Conservation (phyloP, 257 asterid species). For the Solanum commersonii region DNA sequence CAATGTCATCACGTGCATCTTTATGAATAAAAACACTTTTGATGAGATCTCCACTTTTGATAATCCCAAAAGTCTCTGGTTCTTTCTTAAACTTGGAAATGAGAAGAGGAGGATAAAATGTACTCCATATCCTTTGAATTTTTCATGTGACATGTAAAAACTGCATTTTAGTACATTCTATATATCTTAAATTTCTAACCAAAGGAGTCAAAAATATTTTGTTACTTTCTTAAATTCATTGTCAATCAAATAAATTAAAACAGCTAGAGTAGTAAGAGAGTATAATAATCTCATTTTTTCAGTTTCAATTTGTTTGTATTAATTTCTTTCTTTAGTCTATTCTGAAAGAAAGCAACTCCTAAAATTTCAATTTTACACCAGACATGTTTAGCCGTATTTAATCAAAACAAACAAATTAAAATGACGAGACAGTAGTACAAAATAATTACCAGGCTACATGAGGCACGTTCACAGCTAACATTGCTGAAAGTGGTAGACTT, state of each 20-base stretch:
- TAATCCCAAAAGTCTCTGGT: neutral
- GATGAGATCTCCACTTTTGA: neutral
- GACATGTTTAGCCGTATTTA: neutral
- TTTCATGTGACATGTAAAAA: too few relatives aligned
- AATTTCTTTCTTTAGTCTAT: neutral
- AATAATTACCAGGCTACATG: conserved; percentile 22
- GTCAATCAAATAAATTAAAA: too few relatives aligned
- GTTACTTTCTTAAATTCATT: neutral
- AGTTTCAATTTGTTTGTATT: neutral
- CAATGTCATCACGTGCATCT: neutral
- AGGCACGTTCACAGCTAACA: conserved; percentile 48
- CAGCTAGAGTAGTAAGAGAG: neutral
- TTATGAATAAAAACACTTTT: neutral
- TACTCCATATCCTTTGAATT: neutral
- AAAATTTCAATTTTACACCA: too few relatives aligned
- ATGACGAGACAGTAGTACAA: neutral
- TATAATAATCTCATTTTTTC: neutral
- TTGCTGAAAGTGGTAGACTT: conserved; percentile 60
- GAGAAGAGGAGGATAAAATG: neutral
- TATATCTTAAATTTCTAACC: too few relatives aligned
- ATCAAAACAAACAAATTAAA: neutral
- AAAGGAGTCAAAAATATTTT: too few relatives aligned
- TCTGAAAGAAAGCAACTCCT: neutral
- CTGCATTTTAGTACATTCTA: too few relatives aligned
- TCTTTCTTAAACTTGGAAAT: neutral